Base-by-base conservation (phyloP, 768 basidiomycete genomes). In the Suillus tomentosus region DNA sequence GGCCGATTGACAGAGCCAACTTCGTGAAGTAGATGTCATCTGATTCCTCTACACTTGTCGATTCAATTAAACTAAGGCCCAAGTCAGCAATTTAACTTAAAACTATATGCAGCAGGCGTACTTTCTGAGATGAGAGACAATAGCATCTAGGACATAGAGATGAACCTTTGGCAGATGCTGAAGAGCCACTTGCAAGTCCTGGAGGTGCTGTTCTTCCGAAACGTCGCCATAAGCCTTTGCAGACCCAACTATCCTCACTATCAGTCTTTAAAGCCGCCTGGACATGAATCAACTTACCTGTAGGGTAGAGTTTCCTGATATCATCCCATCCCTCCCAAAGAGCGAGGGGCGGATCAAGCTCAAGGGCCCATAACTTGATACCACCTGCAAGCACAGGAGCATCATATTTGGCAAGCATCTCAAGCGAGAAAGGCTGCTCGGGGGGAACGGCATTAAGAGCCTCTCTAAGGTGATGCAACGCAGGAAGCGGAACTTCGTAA, bases 271-370 rank as follows among this genome's bases (percentile, higher is more conserved):
- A 19, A 36, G 9, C 6, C 13, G 22, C 13, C 22, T 1, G 19
- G 1, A 48, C 27, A 64, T 36, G 22, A 24, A 36, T 31, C 62
- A 27, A 69, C 81, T 37, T 57, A 82, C 83, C 85, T 42, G 80
- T 83, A 6, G 94, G 94, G 71, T 97, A 98, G n/a, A 97, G 67
- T 66, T 87, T 89, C 62, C 92, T 85, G 65, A 96, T 81, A 37
- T 97, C 95, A 50, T 96, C 94, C 92, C 95, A 99, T 53, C 90
- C 87, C 70, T 96, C 94, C 82, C 89, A 96, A 55, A 91, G 78
- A 19, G 87, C 84, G 13, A 97, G 74, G 34, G 96, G 95, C 9
- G 94, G 92, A 71, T 94, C 88, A 34, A 99, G 84, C 74, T 99
- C 96, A n/a, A 97, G 81, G 27, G 89, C 73, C 92, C 94, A 98